phyloP scores from a whole-genome alignment of 192 early-diverging fungal genomes.

The Chytriomyces sp. region DNA sequence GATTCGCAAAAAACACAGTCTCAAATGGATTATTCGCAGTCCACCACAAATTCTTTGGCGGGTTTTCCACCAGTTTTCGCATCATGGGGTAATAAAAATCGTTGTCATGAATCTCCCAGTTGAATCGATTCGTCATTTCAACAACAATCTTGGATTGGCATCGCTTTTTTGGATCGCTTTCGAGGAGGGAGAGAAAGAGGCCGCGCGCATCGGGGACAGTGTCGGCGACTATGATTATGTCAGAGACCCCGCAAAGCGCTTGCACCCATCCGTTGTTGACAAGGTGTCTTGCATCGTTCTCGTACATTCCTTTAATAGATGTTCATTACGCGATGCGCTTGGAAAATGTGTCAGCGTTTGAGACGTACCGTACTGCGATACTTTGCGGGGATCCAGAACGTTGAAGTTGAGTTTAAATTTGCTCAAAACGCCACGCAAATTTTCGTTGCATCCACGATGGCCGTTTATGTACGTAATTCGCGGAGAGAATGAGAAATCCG shows the following conservation, averaged over 20 bases:
- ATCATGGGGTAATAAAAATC: slow-evolving; percentile 11
- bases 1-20: slow-evolving; percentile 1
- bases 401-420: slow-evolving; percentile 12
- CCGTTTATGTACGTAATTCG: slow-evolving; percentile 23
- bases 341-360: not conserved
- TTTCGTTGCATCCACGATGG: slow-evolving; percentile 31
- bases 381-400: slow-evolving; percentile 21
- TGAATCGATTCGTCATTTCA: slow-evolving; percentile 30
- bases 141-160: slow-evolving; percentile 24
- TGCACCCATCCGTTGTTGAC: slow-evolving; percentile 3
- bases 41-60: slow-evolving; percentile 14
- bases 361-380: slow-evolving; percentile 14
- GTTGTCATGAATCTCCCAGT: slow-evolving; percentile 18
- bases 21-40: slow-evolving; percentile 32
- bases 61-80: slow-evolving; percentile 6
- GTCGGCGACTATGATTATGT: slow-evolving; percentile 27
- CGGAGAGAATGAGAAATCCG: slow-evolving; percentile 8
- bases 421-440: slow-evolving; percentile 16
- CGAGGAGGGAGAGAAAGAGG: slow-evolving; percentile 10
- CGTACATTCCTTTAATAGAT: not conserved
- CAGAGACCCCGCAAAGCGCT: not conserved
- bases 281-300: not conserved
- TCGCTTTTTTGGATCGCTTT: slow-evolving; percentile 2
- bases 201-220: slow-evolving; percentile 28
- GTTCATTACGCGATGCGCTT: not conserved